phyloP scores from a whole-genome alignment of 2,329 filamentous ascomycete genomes.

The Shiraia bambusicola region DNA sequence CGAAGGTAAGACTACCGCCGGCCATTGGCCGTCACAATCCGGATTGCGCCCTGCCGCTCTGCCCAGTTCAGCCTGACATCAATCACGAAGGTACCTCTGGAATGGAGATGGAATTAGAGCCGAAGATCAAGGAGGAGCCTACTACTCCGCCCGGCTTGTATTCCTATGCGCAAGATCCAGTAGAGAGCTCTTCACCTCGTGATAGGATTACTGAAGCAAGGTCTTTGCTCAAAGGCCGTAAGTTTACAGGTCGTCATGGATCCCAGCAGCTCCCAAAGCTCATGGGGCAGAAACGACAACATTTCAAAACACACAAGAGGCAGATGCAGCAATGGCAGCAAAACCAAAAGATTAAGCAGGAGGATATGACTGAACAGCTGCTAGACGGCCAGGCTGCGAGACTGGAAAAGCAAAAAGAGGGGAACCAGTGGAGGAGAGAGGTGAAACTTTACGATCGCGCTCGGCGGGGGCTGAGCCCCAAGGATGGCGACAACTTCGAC shows the following conservation, averaged over 20 bases:
- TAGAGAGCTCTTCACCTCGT: background rate
- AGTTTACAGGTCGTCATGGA: background rate
- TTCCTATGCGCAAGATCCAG: too few species aligned
- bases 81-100: background rate
- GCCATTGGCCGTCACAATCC: conserved; percentile 6
- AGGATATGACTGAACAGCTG: background rate
- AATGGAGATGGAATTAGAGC: too few species aligned
- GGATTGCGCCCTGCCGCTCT: conserved; percentile 15
- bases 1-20: conserved; percentile 14
- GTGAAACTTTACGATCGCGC: background rate
- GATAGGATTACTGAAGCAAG: background rate
- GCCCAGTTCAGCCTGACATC: conserved; percentile 10
- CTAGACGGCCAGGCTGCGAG: background rate
- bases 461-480: background rate
- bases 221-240: background rate
- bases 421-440: background rate
- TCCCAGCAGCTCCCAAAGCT: background rate
- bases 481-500: background rate
- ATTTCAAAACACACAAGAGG: conserved; percentile 3
- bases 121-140: too few species aligned
- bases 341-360: background rate
- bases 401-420: background rate
- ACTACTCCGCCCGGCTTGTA: too few species aligned
- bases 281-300: conserved; percentile 1
- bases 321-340: conserved; percentile 3